Conservation (phyloP, 768 basidiomycete genomes). For the Trametes elegans region DNA sequence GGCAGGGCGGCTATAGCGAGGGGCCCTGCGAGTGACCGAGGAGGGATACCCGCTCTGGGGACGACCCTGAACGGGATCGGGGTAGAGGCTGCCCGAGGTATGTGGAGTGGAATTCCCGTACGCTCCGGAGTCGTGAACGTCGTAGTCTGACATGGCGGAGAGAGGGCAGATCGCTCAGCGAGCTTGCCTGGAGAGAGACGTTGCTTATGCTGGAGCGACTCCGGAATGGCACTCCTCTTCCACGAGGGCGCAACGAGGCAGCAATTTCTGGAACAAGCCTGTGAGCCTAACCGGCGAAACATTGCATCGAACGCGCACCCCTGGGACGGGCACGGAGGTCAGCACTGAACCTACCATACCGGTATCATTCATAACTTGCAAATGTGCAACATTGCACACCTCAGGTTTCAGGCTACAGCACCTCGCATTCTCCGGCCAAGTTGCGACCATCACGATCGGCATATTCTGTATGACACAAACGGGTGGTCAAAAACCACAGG, state of each 20-base stretch:
- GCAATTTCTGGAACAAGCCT: neutral
- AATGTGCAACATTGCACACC: too few species aligned
- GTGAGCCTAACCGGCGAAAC: neutral
- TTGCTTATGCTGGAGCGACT: neutral
- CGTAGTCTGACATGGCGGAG: constrained; percentile 13
- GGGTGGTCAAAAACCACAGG: constrained; percentile 14
- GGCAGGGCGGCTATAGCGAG: constrained; percentile 14
- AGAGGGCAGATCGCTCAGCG: constrained; percentile 5
- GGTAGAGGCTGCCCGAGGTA: constrained; percentile 11
- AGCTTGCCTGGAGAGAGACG: neutral
- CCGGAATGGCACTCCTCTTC: neutral
- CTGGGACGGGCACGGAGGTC: too few species aligned
- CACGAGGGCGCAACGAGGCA: constrained; percentile 22
- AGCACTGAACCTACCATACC: too few species aligned
- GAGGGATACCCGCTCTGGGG: constrained; percentile 5
- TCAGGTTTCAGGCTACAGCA: too few species aligned
- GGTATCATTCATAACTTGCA: too few species aligned
- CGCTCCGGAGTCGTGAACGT: constrained; percentile 13
- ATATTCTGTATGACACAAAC: neutral
- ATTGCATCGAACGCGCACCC: too few species aligned
- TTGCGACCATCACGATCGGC: too few species aligned
- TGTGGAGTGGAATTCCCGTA: constrained; percentile 9
- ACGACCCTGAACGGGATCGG: constrained; percentile 8
- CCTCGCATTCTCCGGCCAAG: too few species aligned
- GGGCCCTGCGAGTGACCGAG: constrained; percentile 1